Percentiles rank a stretch among this genome's conserved stretches.
These are phyloP conservation scores for Eragrostis tef DNA, from an alignment of 202 grass and related monocot species.

Conservation along the genomic window DNA sequence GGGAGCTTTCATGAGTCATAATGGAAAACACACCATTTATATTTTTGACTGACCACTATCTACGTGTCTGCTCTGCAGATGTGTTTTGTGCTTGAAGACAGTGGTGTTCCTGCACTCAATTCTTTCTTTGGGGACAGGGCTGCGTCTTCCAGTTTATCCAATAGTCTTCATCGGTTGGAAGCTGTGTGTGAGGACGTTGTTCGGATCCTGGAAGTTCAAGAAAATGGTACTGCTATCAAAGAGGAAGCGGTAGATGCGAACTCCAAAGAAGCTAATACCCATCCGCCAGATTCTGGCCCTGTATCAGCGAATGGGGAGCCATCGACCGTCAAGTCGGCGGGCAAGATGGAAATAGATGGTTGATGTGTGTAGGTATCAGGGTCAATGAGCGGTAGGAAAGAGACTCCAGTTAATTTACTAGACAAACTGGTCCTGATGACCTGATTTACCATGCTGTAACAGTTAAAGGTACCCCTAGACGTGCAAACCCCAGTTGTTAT, in stretches of 20 bases:
- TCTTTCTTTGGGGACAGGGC: conserved; percentile 65
- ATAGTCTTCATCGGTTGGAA: conserved; percentile 62
- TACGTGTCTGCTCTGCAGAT: conserved; percentile 57
- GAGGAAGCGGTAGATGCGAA: conserved; percentile 37
- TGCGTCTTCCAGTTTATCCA: conserved; percentile 58
- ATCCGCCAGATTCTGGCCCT: neutral
- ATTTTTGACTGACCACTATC: neutral
- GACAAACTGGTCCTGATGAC: neutral
- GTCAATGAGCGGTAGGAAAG: neutral
- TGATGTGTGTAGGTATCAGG: conserved; percentile 24
- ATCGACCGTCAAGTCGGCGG: neutral
- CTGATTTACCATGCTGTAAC: neutral
- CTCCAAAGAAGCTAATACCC: conserved; percentile 26
- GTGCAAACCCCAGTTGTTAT: neutral
- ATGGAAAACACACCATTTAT: neutral
- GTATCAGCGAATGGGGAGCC: conserved; percentile 4
- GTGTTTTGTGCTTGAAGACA: conserved; percentile 75
- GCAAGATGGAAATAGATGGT: conserved; percentile 46
- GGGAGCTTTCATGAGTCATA: conserved; percentile 22
- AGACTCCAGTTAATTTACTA: conserved; percentile 5
- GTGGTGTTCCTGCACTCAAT: conserved; percentile 54
- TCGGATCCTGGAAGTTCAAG: conserved; percentile 54
- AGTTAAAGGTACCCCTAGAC: conserved; percentile 4
- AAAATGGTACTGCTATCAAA: conserved; percentile 36
- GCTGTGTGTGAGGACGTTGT: conserved; percentile 57